Percentiles rank a stretch among this genome's conserved stretches.
phyloP scores from a whole-genome alignment of 805 yeast genomes.

The Scheffersomyces spartinae region DNA sequence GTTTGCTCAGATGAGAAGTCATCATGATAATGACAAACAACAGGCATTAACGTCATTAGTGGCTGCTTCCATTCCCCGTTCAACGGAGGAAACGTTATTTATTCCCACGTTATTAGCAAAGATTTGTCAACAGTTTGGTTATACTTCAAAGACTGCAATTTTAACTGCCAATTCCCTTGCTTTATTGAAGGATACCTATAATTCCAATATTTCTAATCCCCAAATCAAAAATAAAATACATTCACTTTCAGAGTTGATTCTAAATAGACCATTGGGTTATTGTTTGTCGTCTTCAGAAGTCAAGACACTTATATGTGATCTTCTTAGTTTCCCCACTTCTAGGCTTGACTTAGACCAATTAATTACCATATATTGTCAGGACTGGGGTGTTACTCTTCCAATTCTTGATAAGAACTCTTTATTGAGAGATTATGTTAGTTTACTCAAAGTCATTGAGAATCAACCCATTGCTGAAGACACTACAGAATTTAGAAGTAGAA shows the following conservation, averaged over 20 bases:
- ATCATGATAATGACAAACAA: constrained; percentile 14
- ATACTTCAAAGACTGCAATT: constrained; percentile 58
- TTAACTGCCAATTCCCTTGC: constrained; percentile 64
- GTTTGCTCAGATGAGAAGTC: constrained; percentile 39
- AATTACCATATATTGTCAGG: constrained; percentile 56
- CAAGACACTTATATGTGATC: too few species aligned
- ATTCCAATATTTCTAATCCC: constrained; percentile 9
- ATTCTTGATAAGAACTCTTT: constrained; percentile 62
- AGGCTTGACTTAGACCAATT: constrained; percentile 57
- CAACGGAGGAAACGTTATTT: constrained; percentile 68
- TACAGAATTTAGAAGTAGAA: too few species aligned
- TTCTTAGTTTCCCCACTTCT: constrained; percentile 40
- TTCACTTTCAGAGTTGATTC: too few species aligned
- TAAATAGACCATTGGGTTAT: too few species aligned
- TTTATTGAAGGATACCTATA: constrained; percentile 40
- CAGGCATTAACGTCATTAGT: constrained; percentile 34
- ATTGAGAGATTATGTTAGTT: constrained; percentile 41
- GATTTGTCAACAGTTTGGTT: constrained; percentile 61
- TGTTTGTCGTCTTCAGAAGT: too few species aligned
- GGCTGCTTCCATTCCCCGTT: constrained; percentile 63
- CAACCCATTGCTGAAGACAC: constrained; percentile 29
- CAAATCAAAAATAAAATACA: constrained; percentile 13
- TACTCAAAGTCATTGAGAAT: constrained; percentile 34
- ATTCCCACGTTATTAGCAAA: constrained; percentile 62
- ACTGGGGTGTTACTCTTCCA: constrained; percentile 68